Evolutionary conservation across 345 rosid species (phyloP), one percentile per base, ranked within the genome.

Genomic region (Aquilaria sinensis): DNA sequence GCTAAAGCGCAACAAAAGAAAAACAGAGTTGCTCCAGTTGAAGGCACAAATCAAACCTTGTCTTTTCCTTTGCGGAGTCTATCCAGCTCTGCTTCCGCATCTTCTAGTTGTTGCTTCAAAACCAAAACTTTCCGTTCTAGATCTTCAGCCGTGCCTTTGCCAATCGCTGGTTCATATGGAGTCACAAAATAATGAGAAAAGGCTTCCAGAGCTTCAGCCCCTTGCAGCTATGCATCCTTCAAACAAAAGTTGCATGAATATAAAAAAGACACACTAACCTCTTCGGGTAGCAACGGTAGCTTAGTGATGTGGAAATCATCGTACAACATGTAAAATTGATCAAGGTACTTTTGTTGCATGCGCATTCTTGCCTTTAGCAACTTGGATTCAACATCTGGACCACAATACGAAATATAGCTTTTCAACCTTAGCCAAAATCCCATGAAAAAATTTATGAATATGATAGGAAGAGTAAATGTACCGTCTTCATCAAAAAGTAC

Each of bases 261-360:
- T n/a, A n/a, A n/a, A n/a, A n/a, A n/a, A n/a, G n/a, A n/a, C n/a
- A n/a, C n/a, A 57, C 65, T 75, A 71, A 91, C 99, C 99, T 95
- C 99, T 70, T 85, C 87, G 11, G 97, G 97, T 59, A 95, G 82
- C 83, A 95, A 72, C 41, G 97, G 99, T 49, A 95, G 84, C 78
- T 95, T 95, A 59, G 96, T 87, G 79, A 95, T 91, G 72, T 95
- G 77, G 70, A 95, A 95, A 77, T 95, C 99, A 70, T 95, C 99
- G 53, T 95, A 95, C 63, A 95, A 65, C 97, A 95, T 84, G 82
- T 91, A 95, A 72, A 91, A 95, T 77, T 95, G 99, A 77, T 95
- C 97, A 3, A 95, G 88, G 73, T 95, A 95, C 87, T 95, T 94
- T 57, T 88, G 89, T 69, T 94, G 99, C 97, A 94, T 94, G 78